Conservation (phyloP, 441 rosid species). For the Flueggea neowawraea region DNA sequence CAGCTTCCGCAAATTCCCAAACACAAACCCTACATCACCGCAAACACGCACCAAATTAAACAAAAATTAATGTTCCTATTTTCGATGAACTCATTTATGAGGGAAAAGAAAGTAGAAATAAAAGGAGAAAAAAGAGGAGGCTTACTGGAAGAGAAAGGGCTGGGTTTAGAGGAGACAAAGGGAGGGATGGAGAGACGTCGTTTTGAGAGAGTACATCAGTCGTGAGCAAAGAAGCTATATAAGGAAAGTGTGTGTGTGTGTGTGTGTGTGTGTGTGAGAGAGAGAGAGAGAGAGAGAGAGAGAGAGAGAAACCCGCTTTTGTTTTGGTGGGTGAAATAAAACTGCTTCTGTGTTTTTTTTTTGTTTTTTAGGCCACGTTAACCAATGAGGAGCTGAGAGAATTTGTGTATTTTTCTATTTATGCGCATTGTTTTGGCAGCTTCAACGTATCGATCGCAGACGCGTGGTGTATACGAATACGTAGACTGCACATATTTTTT, state of each 20-base stretch:
- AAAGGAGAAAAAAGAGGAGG: background rate
- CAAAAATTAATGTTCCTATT: background rate
- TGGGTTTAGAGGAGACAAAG: slow-evolving; percentile 15
- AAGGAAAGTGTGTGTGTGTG: slow-evolving; percentile 32
- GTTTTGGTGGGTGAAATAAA: background rate
- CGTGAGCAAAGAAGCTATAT: slow-evolving; percentile 22
- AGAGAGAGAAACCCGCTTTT: slow-evolving; percentile 3
- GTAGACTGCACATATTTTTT: too few relatives aligned
- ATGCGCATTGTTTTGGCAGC: background rate
- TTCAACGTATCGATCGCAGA: slow-evolving; percentile 40
- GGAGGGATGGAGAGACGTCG: slow-evolving; percentile 23
- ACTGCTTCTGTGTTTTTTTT: slow-evolving; percentile 11
- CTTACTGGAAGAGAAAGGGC: slow-evolving; percentile 3
- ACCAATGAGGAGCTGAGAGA: slow-evolving; percentile 17
- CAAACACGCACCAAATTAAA: background rate
- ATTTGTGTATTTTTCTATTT: background rate
- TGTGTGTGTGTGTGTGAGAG: too few relatives aligned
- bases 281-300: background rate
- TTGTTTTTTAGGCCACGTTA: slow-evolving; percentile 19
- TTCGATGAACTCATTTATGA: background rate
- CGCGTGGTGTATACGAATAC: slow-evolving; percentile 34
- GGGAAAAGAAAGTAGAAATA: background rate
- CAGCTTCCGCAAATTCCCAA: background rate
- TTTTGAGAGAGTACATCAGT: slow-evolving; percentile 18
- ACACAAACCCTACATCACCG: background rate